Evolutionary conservation across 768 basidiomycete species (phyloP).

Genomic region (Lactifluus echinatus): DNA sequence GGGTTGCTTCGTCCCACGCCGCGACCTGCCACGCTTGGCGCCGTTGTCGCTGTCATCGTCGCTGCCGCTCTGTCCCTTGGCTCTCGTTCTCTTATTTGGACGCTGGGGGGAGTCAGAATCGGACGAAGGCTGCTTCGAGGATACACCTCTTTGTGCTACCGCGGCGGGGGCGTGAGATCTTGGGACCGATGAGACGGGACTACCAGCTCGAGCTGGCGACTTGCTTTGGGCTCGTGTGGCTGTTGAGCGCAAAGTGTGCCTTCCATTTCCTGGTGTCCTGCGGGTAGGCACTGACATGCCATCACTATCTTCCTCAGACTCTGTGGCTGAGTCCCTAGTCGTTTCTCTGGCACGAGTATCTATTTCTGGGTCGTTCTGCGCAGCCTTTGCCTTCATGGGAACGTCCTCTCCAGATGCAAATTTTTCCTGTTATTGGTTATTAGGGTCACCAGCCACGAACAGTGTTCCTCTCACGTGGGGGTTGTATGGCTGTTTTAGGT

Average conservation of each 20-base stretch:
- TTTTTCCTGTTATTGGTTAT: not conserved
- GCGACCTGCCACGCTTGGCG: conserved; percentile 35
- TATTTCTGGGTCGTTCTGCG: conserved; percentile 1
- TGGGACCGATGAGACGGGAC: not conserved
- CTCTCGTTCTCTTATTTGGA: conserved; percentile 35
- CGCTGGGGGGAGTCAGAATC: conserved; percentile 47
- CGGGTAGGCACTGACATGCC: not conserved
- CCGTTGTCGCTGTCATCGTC: conserved; percentile 56
- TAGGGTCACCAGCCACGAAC: not conserved
- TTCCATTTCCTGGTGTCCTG: not conserved
- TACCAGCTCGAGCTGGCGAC: not conserved
- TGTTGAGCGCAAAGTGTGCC: not conserved
- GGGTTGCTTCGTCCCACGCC: conserved; percentile 59
- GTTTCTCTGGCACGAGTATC: not conserved
- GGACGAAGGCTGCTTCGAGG: conserved; percentile 19
- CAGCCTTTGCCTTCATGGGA: not conserved
- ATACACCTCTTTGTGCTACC: not conserved
- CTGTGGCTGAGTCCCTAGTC: not conserved
- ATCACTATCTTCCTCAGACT: not conserved
- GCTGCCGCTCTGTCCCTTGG: conserved; percentile 25
- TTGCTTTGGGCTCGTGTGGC: not conserved
- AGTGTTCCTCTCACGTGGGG: not conserved
- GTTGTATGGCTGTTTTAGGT: not conserved
- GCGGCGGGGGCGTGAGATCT: not conserved
- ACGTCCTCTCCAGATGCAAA: not conserved